These are phyloP conservation scores for Candida piceae DNA, from an alignment of 805 yeast genomes.

Conservation along the genomic window DNA sequence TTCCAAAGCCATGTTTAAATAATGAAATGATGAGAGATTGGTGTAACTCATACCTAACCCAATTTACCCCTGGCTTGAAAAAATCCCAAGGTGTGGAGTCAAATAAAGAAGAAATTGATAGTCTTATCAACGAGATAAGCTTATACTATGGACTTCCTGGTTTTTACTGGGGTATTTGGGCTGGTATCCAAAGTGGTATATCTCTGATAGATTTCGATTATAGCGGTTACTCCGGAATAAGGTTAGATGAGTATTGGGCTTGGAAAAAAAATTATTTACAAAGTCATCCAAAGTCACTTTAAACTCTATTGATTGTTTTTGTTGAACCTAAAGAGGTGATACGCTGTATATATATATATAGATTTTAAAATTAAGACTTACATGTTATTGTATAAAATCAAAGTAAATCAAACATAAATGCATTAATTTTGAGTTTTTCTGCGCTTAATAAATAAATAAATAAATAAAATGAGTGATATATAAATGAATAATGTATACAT, in stretches of 20 bases:
- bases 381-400: too few relatives aligned
- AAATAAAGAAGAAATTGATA: constrained; percentile 26
- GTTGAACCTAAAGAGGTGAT: too few relatives aligned
- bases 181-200: constrained; percentile 64
- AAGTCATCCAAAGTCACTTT: not conserved
- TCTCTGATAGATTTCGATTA: constrained; percentile 73
- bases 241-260: constrained; percentile 63
- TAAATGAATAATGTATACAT: too few relatives aligned
- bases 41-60: constrained; percentile 52
- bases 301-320: not conserved
- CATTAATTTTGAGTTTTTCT: too few relatives aligned
- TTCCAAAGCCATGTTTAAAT: constrained; percentile 45
- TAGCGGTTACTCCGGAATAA: constrained; percentile 48
- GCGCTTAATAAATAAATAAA: too few relatives aligned
- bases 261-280: constrained; percentile 46
- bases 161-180: constrained; percentile 83
- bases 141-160: constrained; percentile 76
- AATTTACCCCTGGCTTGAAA: constrained; percentile 5
- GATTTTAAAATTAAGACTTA: too few relatives aligned
- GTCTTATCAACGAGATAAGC: constrained; percentile 49
- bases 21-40: constrained; percentile 48
- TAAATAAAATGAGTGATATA: too few relatives aligned
- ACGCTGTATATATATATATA: not conserved
- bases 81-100: too few relatives aligned
- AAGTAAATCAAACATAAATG: too few relatives aligned